Conservation (phyloP, 73 alveolate species). For the Tetrahymena malaccensis region DNA sequence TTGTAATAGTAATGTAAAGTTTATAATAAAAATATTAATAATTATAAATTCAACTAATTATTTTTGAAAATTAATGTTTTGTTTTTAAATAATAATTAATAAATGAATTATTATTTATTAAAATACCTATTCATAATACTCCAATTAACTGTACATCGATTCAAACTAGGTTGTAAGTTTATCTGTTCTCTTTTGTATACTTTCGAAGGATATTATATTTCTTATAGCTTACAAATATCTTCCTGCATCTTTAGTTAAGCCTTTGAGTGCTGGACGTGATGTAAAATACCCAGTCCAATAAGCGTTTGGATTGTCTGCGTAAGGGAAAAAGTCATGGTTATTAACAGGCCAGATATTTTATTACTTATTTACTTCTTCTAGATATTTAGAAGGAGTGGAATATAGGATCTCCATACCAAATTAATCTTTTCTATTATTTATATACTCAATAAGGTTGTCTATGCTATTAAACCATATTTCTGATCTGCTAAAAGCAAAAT, state of each 20-base stretch:
- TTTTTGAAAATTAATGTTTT: too few species aligned
- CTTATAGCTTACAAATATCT: conserved; percentile 15
- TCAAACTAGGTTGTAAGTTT: background rate
- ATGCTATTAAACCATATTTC: conserved; percentile 38
- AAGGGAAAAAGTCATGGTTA: conserved; percentile 75
- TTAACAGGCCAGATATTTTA: conserved; percentile 47
- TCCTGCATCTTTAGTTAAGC: conserved; percentile 53
- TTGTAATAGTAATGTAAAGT: too few species aligned
- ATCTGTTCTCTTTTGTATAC: background rate
- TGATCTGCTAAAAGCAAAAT: conserved; percentile 57
- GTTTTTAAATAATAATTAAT: too few species aligned
- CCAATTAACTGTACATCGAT: background rate
- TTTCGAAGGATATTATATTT: background rate
- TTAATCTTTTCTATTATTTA: conserved; percentile 22
- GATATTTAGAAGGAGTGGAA: conserved; percentile 63
- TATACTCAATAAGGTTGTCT: conserved; percentile 51
- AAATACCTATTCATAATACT: background rate
- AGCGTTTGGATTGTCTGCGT: conserved; percentile 47
- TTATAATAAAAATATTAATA: too few species aligned
- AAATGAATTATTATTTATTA: too few species aligned
- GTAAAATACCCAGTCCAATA: conserved; percentile 95
- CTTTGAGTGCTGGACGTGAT: conserved; percentile 73
- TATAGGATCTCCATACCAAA: conserved; percentile 10
- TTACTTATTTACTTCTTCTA: conserved; percentile 29
- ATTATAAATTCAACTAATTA: too few species aligned